Conservation (phyloP, 2,329 filamentous ascomycete species). For the Alternaria postmessia region DNA sequence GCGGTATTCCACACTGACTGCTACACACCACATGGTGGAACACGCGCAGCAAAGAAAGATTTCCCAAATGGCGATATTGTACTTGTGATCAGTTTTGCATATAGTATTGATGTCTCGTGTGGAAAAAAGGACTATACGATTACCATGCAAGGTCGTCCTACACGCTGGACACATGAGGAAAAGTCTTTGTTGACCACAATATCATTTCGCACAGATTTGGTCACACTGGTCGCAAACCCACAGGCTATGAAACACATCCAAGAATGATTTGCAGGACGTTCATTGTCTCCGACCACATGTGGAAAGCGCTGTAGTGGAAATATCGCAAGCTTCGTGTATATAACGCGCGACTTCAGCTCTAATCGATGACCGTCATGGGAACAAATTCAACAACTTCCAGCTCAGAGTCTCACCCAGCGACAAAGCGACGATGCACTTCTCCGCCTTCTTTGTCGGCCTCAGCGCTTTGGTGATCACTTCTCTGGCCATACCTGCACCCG, state of each 20-base stretch:
- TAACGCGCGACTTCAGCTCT: background rate
- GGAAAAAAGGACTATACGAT: background rate
- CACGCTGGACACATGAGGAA: background rate
- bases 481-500: background rate
- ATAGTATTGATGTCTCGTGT: background rate
- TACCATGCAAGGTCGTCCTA: background rate
- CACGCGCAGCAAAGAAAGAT: background rate
- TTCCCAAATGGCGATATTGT: background rate
- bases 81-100: background rate
- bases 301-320: background rate
- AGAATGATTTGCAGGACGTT: background rate
- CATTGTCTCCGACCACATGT: background rate
- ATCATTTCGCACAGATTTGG: background rate
- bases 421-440: background rate
- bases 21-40: background rate
- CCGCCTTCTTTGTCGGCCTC: background rate
- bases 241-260: conserved; percentile 2
- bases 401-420: too few relatives aligned
- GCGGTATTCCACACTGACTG: background rate
- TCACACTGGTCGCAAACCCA: background rate
- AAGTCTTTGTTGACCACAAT: background rate
- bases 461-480: background rate
- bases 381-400: background rate
- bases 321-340: background rate
- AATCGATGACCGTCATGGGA: too few relatives aligned